A percentile compares a stretch with the other conserved stretches of the same genome.
phyloP scores from a whole-genome alignment of 164 flowering plant species.

The Chimonanthus salicifolius region DNA sequence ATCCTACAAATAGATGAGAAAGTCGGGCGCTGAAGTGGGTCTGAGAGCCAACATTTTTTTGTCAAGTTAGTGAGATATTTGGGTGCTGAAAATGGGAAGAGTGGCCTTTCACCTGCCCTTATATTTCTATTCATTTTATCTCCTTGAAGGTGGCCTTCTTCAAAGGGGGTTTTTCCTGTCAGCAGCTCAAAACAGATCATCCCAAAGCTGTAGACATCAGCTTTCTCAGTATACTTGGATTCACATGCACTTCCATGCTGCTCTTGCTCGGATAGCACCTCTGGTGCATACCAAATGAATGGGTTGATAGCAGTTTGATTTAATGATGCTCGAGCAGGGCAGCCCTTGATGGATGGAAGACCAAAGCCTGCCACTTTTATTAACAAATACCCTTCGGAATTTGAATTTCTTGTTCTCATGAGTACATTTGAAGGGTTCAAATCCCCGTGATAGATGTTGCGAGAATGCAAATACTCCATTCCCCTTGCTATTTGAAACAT shows the following conservation, averaged over 20 bases:
- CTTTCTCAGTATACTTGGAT: constrained; percentile 57
- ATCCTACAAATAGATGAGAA: constrained; percentile 77
- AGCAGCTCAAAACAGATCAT: constrained; percentile 86
- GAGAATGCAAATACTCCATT: constrained; percentile 84
- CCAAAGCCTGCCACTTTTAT: constrained; percentile 72
- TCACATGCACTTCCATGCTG: constrained; percentile 19
- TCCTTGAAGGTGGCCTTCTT: constrained; percentile 82
- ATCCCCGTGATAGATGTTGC: constrained; percentile 62
- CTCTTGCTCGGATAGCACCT: constrained; percentile 67
- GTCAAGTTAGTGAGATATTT: constrained; percentile 63
- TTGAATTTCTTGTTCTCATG: constrained; percentile 38
- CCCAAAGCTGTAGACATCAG: constrained; percentile 88
- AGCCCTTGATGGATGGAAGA: constrained; percentile 28
- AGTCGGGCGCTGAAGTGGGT: constrained; percentile 63
- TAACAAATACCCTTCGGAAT: constrained; percentile 49
- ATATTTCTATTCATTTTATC: constrained; percentile 79
- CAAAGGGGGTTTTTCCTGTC: constrained; percentile 89
- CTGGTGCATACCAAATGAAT: constrained; percentile 82
- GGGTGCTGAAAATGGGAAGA: constrained; percentile 69
- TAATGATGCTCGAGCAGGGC: constrained; percentile 14
- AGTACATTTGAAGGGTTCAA: constrained; percentile 64
- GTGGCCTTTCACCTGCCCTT: constrained; percentile 83
- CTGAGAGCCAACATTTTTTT: constrained; percentile 78
- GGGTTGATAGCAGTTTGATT: constrained; percentile 25
- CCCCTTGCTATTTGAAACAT: constrained; percentile 95